Conservation (phyloP, 441 rosid species). For the Pelargonium fulgidum region DNA sequence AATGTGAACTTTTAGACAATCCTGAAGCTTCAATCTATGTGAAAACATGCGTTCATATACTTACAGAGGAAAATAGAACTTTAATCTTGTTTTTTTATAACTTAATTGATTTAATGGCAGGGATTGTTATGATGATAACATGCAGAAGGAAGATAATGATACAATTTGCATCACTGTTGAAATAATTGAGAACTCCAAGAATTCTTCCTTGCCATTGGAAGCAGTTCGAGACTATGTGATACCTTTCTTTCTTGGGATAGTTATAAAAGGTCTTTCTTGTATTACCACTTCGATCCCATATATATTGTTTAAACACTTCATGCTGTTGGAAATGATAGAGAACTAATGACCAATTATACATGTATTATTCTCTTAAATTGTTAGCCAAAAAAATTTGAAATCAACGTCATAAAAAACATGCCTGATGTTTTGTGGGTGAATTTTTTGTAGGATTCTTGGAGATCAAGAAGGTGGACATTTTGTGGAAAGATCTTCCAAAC, state of each 20-base stretch:
- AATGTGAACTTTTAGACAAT: background rate
- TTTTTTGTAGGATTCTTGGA: conserved; percentile 55
- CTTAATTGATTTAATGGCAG: conserved; percentile 32
- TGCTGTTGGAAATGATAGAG: background rate
- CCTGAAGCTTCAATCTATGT: conserved; percentile 6
- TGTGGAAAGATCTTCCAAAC: conserved; percentile 65
- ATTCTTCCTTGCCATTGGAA: conserved; percentile 32
- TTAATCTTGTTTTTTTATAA: conserved; percentile 4
- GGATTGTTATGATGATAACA: conserved; percentile 37
- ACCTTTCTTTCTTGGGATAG: conserved; percentile 65
- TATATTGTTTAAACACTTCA: background rate
- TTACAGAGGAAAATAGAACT: conserved; percentile 6
- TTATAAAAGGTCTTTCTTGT: conserved; percentile 54
- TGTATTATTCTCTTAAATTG: conserved; percentile 1
- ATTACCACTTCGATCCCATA: background rate
- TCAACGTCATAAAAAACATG: conserved; percentile 8
- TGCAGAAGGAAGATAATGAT: conserved; percentile 38
- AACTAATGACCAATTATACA: background rate
- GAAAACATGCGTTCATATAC: conserved; percentile 6
- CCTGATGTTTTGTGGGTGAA: conserved; percentile 14
- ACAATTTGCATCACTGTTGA: conserved; percentile 57
- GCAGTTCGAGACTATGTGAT: conserved; percentile 44
- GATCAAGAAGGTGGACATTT: conserved; percentile 68
- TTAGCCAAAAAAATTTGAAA: background rate
- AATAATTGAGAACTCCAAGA: conserved; percentile 40